A percentile compares a stretch with the other conserved stretches of the same genome.
Evolutionary conservation across 2,329 filamentous ascomycete genomes (phyloP).

Genomic region (Alternaria panax): DNA sequence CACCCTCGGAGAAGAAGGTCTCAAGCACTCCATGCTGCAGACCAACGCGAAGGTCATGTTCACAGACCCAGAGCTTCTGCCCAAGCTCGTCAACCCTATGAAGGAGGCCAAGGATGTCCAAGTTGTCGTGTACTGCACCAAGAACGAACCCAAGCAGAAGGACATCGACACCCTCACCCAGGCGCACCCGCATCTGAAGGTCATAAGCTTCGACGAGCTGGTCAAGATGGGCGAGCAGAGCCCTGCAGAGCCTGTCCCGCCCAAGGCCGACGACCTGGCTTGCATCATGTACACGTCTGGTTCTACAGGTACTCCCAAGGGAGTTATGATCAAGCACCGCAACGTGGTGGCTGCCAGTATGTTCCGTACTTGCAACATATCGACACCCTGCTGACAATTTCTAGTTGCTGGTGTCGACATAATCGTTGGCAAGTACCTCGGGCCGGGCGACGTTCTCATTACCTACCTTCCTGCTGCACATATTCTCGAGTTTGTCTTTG

Average conservation of each 20-base stretch:
- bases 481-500: constrained; percentile 95
- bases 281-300: constrained; percentile 87
- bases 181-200: constrained; percentile 60
- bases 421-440: constrained; percentile 79
- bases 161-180: constrained; percentile 63
- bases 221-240: constrained; percentile 67
- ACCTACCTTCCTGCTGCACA: constrained; percentile 94
- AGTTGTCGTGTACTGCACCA: constrained; percentile 66
- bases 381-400: constrained; percentile 18
- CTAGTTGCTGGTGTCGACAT: constrained; percentile 77
- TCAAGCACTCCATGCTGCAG: constrained; percentile 85
- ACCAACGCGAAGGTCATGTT: constrained; percentile 85
- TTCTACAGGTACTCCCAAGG: constrained; percentile 88
- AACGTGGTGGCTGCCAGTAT: constrained; percentile 79
- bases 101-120: constrained; percentile 64
- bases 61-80: constrained; percentile 77
- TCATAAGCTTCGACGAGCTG: constrained; percentile 65
- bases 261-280: constrained; percentile 77
- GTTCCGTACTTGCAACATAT: constrained; percentile 42
- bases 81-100: constrained; percentile 61
- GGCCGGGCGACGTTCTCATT: constrained; percentile 78
- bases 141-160: constrained; percentile 59
- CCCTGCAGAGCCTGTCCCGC: constrained; percentile 73
- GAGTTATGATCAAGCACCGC: constrained; percentile 81
- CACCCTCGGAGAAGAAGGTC: constrained; percentile 82